These are phyloP conservation scores for Peniophora sp. DNA, from an alignment of 1,284 basidiomycete genomes.

Conservation along the genomic window DNA sequence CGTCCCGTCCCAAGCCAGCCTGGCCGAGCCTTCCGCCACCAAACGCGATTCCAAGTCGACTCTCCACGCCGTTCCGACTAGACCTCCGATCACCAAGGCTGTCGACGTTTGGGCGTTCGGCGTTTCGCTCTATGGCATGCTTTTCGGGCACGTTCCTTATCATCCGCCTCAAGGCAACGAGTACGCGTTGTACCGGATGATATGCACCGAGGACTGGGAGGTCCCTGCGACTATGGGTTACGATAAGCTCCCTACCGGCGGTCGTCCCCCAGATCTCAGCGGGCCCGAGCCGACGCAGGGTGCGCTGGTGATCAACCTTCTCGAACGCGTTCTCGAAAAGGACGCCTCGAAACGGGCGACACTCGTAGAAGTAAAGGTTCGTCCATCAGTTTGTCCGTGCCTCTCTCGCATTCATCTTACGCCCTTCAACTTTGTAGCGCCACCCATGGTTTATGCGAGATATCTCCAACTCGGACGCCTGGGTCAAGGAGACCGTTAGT, in stretches of 20 bases:
- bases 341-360: conserved; percentile 74
- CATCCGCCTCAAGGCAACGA: conserved; percentile 57
- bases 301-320: conserved; percentile 59
- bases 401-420: conserved; percentile 10
- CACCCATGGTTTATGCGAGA: conserved; percentile 77
- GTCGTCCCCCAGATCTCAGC: conserved; percentile 34
- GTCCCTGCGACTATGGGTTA: conserved; percentile 70
- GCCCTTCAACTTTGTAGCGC: conserved; percentile 27
- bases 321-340: conserved; percentile 80
- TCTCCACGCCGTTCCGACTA: conserved; percentile 24
- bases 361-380: conserved; percentile 81
- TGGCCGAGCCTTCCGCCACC: conserved; percentile 6
- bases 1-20: not conserved
- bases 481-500: conserved; percentile 68
- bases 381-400: conserved; percentile 15
- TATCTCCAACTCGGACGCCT: conserved; percentile 63
- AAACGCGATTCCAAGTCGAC: conserved; percentile 22
- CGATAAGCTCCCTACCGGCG: conserved; percentile 59
- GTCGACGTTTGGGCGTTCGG: conserved; percentile 99
- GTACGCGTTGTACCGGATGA: conserved; percentile 79
- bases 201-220: conserved; percentile 74
- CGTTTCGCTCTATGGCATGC: conserved; percentile 92
- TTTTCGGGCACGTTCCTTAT: conserved; percentile 81
- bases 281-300: conserved; percentile 33
- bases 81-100: conserved; percentile 82